Conservation (phyloP, 495 filamentous ascomycete genomes). For the Annulohypoxylon moriforme region DNA sequence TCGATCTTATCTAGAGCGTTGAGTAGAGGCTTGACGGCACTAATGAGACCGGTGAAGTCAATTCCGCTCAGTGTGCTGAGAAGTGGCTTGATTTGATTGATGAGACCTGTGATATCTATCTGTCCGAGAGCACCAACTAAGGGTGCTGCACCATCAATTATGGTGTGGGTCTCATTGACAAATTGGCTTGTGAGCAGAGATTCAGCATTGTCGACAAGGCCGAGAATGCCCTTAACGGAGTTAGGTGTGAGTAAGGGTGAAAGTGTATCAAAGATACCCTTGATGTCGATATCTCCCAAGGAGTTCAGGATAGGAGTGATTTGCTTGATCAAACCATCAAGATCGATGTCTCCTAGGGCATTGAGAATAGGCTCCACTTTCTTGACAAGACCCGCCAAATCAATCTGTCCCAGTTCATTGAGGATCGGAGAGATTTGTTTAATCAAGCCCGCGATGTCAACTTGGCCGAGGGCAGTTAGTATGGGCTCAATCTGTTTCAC, state of each 20-base stretch:
- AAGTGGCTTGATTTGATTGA: slow-evolving; percentile 50
- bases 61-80: slow-evolving; percentile 46
- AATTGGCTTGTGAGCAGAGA: slow-evolving; percentile 56
- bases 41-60: slow-evolving; percentile 48
- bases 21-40: slow-evolving; percentile 54
- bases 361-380: slow-evolving; percentile 57
- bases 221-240: slow-evolving; percentile 56
- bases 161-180: slow-evolving; percentile 59
- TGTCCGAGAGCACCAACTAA: slow-evolving; percentile 48
- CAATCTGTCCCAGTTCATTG: slow-evolving; percentile 52
- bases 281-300: slow-evolving; percentile 56
- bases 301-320: slow-evolving; percentile 53
- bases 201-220: slow-evolving; percentile 59
- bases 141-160: slow-evolving; percentile 51
- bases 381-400: slow-evolving; percentile 57
- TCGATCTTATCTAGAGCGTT: slow-evolving; percentile 50
- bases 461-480: slow-evolving; percentile 49
- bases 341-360: slow-evolving; percentile 58
- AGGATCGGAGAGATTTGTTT: slow-evolving; percentile 53
- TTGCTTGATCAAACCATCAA: slow-evolving; percentile 42
- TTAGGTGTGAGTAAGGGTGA: slow-evolving; percentile 56
- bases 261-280: slow-evolving; percentile 53
- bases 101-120: slow-evolving; percentile 49
- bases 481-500: slow-evolving; percentile 56
- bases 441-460: slow-evolving; percentile 51